These are phyloP conservation scores for Giardia muris DNA, from an alignment of 208 protist genomes.

Conservation along the genomic window DNA sequence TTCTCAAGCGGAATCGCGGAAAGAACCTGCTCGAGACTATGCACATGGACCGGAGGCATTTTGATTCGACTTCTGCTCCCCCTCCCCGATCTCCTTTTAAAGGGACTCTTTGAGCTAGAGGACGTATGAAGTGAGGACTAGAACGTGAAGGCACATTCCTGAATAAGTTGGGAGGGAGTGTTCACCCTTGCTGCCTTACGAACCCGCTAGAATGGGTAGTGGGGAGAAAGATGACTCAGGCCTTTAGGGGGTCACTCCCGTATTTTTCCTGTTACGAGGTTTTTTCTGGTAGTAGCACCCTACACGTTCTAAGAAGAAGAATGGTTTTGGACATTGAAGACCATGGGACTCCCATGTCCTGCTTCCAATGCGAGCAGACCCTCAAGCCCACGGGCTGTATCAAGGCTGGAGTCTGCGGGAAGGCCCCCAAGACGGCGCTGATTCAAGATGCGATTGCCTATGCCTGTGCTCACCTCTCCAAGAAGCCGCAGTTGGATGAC, in stretches of 20 bases:
- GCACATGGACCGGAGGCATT: background rate
- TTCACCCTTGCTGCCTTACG: too few species aligned
- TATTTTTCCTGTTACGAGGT: too few species aligned
- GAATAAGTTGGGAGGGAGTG: too few species aligned
- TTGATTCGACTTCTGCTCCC: background rate
- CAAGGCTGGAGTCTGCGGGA: slow-evolving; percentile 53
- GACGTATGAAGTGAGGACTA: background rate
- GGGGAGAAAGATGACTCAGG: too few species aligned
- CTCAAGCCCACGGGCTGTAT: slow-evolving; percentile 47
- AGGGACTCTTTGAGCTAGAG: background rate
- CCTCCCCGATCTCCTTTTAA: background rate
- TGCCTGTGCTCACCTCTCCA: slow-evolving; percentile 33
- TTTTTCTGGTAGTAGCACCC: too few species aligned
- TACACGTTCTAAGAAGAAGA: too few species aligned
- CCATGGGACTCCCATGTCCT: too few species aligned
- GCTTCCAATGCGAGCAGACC: slow-evolving; percentile 61
- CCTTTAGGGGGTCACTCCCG: too few species aligned
- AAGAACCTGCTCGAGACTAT: background rate
- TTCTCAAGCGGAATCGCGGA: background rate
- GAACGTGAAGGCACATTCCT: too few species aligned
- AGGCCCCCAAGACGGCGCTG: slow-evolving; percentile 45
- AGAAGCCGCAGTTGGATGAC: background rate
- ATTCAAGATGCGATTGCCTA: slow-evolving; percentile 46
- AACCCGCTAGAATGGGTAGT: too few species aligned
- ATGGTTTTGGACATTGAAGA: too few species aligned